phyloP scores from a whole-genome alignment of 108 stramenopile genomes.

The Cyclotella distinguenda region DNA sequence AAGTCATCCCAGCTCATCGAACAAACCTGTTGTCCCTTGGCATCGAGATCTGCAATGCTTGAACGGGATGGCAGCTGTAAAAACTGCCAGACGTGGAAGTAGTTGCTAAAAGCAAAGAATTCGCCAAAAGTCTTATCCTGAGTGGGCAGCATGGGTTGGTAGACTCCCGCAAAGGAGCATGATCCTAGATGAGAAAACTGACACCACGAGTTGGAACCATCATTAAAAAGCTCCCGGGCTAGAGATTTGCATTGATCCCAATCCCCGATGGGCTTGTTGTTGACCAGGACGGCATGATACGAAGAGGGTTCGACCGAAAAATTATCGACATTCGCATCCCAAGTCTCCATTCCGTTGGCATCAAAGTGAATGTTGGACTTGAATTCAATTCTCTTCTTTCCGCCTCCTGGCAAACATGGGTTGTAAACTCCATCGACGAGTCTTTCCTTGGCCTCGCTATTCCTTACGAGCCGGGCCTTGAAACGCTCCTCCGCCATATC shows the following conservation, averaged over 20 bases:
- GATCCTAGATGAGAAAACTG: conserved; percentile 82
- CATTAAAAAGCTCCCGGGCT: conserved; percentile 46
- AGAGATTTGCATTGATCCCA: conserved; percentile 54
- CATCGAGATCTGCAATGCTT: conserved; percentile 44
- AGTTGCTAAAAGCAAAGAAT: conserved; percentile 80
- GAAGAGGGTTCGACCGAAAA: conserved; percentile 17
- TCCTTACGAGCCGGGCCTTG: conserved; percentile 46
- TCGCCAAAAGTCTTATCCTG: conserved; percentile 51
- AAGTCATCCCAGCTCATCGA: conserved; percentile 52
- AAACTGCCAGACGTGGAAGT: conserved; percentile 60
- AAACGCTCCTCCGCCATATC: conserved; percentile 57
- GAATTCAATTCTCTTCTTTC: conserved; percentile 31
- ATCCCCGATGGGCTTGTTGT: conserved; percentile 48
- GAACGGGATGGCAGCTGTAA: conserved; percentile 51
- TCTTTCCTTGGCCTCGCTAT: conserved; percentile 20
- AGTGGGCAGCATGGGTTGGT: conserved; percentile 82
- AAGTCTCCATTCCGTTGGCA: conserved; percentile 39
- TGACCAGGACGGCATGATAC: conserved; percentile 60
- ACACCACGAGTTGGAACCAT: conserved; percentile 77
- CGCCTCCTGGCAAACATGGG: conserved; percentile 76
- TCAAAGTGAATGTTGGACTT: conserved; percentile 47
- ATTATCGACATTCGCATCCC: conserved; percentile 37
- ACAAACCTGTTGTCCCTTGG: conserved; percentile 59
- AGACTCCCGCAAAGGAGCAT: conserved; percentile 91
- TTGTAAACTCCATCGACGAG: conserved; percentile 57